phyloP scores from a whole-genome alignment of 805 yeast genomes.

The Nakazawaea sp. region DNA sequence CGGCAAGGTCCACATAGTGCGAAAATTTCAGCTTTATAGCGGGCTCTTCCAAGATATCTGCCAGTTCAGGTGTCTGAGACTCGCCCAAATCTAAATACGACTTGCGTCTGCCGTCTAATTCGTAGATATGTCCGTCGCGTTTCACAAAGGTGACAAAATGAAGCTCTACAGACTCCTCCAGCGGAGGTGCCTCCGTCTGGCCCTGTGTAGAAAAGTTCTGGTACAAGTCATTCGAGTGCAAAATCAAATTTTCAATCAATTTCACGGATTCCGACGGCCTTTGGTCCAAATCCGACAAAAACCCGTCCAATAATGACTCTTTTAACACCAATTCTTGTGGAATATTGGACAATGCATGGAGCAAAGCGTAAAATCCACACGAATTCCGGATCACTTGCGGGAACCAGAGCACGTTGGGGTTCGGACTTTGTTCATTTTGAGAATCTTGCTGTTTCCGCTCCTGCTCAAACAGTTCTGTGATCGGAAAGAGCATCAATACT shows the following conservation, averaged over 20 bases:
- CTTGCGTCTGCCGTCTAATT: slow-evolving; percentile 80
- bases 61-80: slow-evolving; percentile 18
- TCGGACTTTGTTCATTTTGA: slow-evolving; percentile 20
- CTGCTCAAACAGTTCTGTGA: slow-evolving; percentile 54
- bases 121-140: slow-evolving; percentile 56
- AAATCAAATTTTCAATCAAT: slow-evolving; percentile 20
- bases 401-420: slow-evolving; percentile 56
- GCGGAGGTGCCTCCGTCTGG: slow-evolving; percentile 61
- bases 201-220: slow-evolving; percentile 44
- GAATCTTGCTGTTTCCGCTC: slow-evolving; percentile 36
- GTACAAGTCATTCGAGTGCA: slow-evolving; percentile 25
- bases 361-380: slow-evolving; percentile 86
- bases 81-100: slow-evolving; percentile 66
- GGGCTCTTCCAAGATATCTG: slow-evolving; percentile 48
- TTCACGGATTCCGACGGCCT: slow-evolving; percentile 6
- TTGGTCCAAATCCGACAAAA: slow-evolving; percentile 11
- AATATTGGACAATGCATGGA: slow-evolving; percentile 50
- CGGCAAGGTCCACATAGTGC: slow-evolving; percentile 59
- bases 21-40: slow-evolving; percentile 49
- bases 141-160: slow-evolving; percentile 77
- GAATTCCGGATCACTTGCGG: slow-evolving; percentile 82
- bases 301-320: slow-evolving; percentile 22
- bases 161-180: slow-evolving; percentile 45
- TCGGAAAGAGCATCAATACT: slow-evolving; percentile 75
- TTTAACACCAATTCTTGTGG: slow-evolving; percentile 37